These are phyloP conservation scores for Fusarium sp. DNA, from an alignment of 2,329 filamentous ascomycete genomes.

Conservation along the genomic window DNA sequence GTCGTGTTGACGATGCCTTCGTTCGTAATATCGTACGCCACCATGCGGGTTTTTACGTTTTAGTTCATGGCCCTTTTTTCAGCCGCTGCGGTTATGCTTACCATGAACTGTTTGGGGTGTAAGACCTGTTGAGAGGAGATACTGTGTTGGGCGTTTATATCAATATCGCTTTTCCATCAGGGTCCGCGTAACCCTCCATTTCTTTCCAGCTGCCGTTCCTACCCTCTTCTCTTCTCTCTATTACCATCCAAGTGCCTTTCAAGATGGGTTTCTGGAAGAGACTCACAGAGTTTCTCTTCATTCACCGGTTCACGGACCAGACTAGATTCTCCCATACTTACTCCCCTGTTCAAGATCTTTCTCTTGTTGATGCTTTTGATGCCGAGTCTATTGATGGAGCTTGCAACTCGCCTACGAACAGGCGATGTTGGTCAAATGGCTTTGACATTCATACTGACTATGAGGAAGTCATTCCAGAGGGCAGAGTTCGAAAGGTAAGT, in stretches of 20 bases:
- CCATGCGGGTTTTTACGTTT: neutral
- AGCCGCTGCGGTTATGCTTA: neutral
- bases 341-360: neutral
- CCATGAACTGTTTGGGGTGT: too few relatives aligned
- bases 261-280: constrained; percentile 3
- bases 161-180: neutral
- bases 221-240: neutral
- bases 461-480: neutral
- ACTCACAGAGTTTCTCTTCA: neutral
- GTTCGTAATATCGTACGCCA: neutral
- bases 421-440: neutral
- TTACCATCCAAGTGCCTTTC: neutral
- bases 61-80: too few relatives aligned
- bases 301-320: neutral
- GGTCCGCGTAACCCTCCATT: neutral
- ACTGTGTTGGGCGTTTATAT: neutral
- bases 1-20: neutral
- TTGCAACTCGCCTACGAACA: neutral
- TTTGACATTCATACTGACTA: neutral
- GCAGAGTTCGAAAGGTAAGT: neutral
- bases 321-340: neutral
- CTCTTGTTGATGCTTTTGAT: neutral
- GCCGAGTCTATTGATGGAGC: neutral
- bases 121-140: neutral
- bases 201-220: neutral